phyloP scores from a whole-genome alignment of 2,329 filamentous ascomycete genomes.

The Sporothrix schenckii region DNA sequence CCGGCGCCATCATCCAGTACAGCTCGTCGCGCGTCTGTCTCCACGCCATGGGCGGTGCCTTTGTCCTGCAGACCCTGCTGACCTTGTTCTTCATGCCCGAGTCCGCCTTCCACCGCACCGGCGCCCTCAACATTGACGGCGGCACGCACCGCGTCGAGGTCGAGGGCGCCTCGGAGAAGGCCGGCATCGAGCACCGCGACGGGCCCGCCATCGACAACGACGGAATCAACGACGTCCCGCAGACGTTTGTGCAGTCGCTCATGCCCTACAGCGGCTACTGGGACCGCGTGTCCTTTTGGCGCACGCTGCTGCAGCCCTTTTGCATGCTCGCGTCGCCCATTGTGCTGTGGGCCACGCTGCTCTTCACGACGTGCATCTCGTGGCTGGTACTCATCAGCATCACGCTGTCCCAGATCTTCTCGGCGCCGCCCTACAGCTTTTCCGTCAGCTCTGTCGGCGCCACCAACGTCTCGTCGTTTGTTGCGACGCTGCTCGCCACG shows the following conservation, averaged over 20 bases:
- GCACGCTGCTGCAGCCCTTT: conserved; percentile 45
- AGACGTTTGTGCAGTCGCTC: conserved; percentile 41
- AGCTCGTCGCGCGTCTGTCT: conserved; percentile 43
- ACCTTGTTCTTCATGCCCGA: conserved; percentile 51
- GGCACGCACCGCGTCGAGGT: conserved; percentile 32
- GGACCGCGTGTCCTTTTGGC: conserved; percentile 45
- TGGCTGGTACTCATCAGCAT: conserved; percentile 42
- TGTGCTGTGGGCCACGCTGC: conserved; percentile 46
- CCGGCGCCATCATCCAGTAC: conserved; percentile 46
- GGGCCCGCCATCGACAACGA: background rate
- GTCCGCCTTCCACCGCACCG: conserved; percentile 43
- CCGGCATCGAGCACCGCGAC: conserved; percentile 31
- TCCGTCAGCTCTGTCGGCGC: conserved; percentile 44
- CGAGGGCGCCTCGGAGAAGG: conserved; percentile 27
- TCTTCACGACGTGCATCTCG: conserved; percentile 46
- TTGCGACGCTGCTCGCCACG: conserved; percentile 44
- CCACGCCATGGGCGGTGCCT: conserved; percentile 48
- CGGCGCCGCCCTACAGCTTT: conserved; percentile 45
- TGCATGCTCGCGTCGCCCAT: conserved; percentile 44
- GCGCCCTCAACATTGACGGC: conserved; percentile 44
- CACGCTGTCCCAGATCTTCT: conserved; percentile 45
- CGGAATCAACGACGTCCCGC: conserved; percentile 35
- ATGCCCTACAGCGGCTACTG: conserved; percentile 47
- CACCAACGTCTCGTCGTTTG: conserved; percentile 43
- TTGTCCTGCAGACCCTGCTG: conserved; percentile 45